Conservation (phyloP, 208 protist species). For the Kentomonas sorsogonicus region DNA sequence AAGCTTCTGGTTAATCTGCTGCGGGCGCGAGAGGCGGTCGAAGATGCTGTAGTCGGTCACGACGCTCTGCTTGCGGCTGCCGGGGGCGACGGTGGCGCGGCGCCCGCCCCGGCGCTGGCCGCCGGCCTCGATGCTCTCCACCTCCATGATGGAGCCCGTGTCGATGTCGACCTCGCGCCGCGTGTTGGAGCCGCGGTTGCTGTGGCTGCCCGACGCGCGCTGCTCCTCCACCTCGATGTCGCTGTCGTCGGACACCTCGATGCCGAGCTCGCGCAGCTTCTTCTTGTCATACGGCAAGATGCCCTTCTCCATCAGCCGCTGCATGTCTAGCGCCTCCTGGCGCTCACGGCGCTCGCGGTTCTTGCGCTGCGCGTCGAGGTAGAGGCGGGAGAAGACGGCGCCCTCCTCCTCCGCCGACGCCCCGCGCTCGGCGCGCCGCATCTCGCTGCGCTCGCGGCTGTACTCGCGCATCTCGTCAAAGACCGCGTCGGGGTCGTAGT, state of each 20-base stretch:
- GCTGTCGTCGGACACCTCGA: conserved; percentile 4
- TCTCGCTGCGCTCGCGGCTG: conserved; percentile 3
- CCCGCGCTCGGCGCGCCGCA: conserved; percentile 6
- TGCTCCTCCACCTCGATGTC: conserved; percentile 4
- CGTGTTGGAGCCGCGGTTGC: no score
- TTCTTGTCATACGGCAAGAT: conserved; percentile 16
- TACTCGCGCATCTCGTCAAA: not conserved
- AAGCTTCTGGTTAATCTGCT: conserved; percentile 24
- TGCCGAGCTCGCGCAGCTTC: conserved; percentile 4
- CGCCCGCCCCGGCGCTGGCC: not conserved
- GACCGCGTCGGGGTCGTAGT: not conserved
- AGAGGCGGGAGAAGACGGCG: conserved; percentile 47
- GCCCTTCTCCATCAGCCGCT: conserved; percentile 20
- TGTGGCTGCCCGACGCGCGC: not conserved
- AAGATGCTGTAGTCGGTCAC: conserved; percentile 33
- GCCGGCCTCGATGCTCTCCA: not conserved
- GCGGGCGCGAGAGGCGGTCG: conserved; percentile 46
- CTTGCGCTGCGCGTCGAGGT: conserved; percentile 48
- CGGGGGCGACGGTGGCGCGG: not conserved
- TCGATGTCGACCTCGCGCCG: not conserved
- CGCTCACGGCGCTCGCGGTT: conserved; percentile 31
- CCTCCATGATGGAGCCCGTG: not conserved
- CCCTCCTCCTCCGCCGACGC: conserved; percentile 1
- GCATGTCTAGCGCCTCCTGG: conserved; percentile 21
- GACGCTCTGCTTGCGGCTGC: conserved; percentile 2